Base-by-base conservation (phyloP, 2,329 filamentous ascomycete genomes). In the Alternaria gansuensis region DNA sequence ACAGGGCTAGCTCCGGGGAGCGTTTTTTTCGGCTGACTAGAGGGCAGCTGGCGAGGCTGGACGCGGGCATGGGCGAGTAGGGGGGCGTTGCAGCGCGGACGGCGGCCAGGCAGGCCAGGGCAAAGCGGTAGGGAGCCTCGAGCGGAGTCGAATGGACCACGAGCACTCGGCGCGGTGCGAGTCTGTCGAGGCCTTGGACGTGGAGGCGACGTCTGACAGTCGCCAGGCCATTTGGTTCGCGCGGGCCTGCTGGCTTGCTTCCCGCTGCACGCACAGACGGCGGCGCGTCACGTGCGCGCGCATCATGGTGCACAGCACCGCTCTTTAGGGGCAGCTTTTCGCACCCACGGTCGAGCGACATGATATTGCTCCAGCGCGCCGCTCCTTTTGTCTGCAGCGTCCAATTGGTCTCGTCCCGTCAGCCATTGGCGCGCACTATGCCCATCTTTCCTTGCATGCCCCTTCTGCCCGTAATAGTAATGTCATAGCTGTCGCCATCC, bases 1-100 rank as follows among this genome's bases (percentile, higher is more conserved):
- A 81, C 82, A 40, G 81, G 82, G 51, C 79, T 75, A n/a, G 79
- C 79, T 14, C 75, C 72, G 44, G 75, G 75, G 48, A 71, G 62
- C 21, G 77, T 79, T 29, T 78, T 78, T 17, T 75, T 59, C 69
- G 75, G 51, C 50, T 78, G 54, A 60, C 64, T 51, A 75, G 69
- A 62, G 76, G 76, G 39, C 70, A 72, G 63, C 59, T 79, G 56
- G 66, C 60, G 65, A 67, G 57, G 69, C 65, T 78, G 28, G 73
- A 75, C 23, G 72, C 74, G n/a, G 76, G 76, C 33, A 78, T 79
- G 75, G 65, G 68, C 58, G 66, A 74, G 64, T 79, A 78, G 54
- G 74, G 70, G 63, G 72, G 73, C 64, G 76, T 77, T 65, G 76
- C 75, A 28, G 67, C 60, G 44, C 64, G 71, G 45, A 63, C 69